phyloP scores from a whole-genome alignment of 2,329 filamentous ascomycete genomes.

The Bipolaris sorokiniana region DNA sequence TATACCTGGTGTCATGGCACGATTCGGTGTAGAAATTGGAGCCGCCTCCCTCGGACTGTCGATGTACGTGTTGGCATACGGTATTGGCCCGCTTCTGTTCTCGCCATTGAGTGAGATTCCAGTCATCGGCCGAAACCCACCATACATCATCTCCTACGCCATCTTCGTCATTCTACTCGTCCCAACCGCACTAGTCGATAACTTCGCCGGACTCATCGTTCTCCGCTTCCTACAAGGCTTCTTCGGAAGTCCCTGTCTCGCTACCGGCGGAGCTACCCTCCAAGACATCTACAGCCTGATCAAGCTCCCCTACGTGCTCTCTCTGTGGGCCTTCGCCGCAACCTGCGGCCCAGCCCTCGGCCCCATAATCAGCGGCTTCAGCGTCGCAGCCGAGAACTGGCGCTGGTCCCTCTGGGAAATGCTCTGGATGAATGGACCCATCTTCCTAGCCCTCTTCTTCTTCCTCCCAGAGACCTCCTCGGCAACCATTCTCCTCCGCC shows the following conservation, averaged over 20 bases:
- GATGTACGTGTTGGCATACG: slow-evolving; percentile 67
- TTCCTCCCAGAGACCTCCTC: slow-evolving; percentile 89
- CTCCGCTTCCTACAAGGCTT: slow-evolving; percentile 52
- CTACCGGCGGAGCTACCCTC: slow-evolving; percentile 48
- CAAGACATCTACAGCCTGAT: slow-evolving; percentile 51
- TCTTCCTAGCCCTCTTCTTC: slow-evolving; percentile 80
- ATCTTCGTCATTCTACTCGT: slow-evolving; percentile 72
- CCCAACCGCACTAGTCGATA: slow-evolving; percentile 67
- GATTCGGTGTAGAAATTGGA: slow-evolving; percentile 60
- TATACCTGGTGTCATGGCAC: slow-evolving; percentile 55
- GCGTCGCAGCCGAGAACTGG: slow-evolving; percentile 74
- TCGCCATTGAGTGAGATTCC: slow-evolving; percentile 72
- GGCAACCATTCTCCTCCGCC: slow-evolving; percentile 73
- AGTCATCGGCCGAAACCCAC: slow-evolving; percentile 68
- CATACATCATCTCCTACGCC: slow-evolving; percentile 71
- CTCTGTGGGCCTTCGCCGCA: slow-evolving; percentile 54
- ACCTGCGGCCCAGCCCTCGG: slow-evolving; percentile 68
- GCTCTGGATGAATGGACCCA: slow-evolving; percentile 73
- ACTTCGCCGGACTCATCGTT: slow-evolving; percentile 68
- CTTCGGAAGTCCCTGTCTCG: slow-evolving; percentile 48
- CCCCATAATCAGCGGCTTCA: slow-evolving; percentile 73
- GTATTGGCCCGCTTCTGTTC: slow-evolving; percentile 69
- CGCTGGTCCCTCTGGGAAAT: slow-evolving; percentile 88
- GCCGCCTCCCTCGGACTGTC: slow-evolving; percentile 64
- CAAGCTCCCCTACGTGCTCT: slow-evolving; percentile 54